Evolutionary conservation across 345 rosid species (phyloP).

Genomic region (Orychophragmus violaceus): DNA sequence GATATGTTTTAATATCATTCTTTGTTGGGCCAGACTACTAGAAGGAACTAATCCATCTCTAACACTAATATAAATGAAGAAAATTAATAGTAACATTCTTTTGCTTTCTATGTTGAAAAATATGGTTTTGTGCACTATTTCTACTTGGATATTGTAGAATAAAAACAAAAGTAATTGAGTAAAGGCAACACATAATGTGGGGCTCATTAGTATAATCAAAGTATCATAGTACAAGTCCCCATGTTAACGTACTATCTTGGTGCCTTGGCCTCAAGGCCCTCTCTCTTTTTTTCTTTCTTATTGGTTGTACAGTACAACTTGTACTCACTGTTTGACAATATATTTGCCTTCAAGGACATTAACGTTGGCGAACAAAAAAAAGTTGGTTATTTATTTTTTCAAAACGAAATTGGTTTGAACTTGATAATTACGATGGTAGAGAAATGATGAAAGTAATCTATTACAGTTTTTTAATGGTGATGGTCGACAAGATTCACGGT

Average conservation of each 20-base stretch:
- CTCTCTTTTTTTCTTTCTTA: background rate
- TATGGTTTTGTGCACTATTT: background rate
- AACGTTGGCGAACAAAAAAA: background rate
- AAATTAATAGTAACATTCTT: background rate
- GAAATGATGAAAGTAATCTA: background rate
- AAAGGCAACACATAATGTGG: slow-evolving; percentile 19
- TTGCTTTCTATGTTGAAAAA: background rate
- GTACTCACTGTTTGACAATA: background rate
- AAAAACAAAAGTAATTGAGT: background rate
- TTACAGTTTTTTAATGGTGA: background rate
- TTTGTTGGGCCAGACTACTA: too few species aligned
- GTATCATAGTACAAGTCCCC: slow-evolving; percentile 23
- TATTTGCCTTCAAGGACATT: background rate
- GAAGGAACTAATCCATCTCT: too few species aligned
- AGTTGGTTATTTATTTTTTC: background rate
- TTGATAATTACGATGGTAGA: background rate
- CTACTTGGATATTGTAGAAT: background rate
- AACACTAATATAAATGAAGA: background rate
- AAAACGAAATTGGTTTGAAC: background rate
- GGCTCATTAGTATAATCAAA: slow-evolving; percentile 7
- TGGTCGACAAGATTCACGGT: background rate
- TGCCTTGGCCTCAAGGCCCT: background rate
- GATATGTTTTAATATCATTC: too few species aligned
- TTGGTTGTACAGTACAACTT: too few species aligned
- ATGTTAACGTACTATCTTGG: slow-evolving; percentile 6